Percentiles rank a stretch among this genome's conserved stretches.
Conservation (phyloP, 2,329 filamentous ascomycete genomes). For the Diplocarpon rosae region DNA sequence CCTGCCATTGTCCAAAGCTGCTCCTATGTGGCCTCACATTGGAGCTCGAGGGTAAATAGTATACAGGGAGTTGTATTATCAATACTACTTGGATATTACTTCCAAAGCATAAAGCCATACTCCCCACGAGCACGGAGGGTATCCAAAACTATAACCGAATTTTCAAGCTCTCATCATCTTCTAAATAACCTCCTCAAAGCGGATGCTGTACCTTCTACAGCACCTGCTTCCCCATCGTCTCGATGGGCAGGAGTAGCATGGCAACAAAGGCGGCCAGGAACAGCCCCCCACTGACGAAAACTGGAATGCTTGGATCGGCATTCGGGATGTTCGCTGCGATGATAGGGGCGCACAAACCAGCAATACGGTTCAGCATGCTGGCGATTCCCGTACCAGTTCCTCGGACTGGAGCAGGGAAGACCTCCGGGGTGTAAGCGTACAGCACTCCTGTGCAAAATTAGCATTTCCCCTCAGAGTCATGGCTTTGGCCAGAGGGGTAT, state of each 20-base stretch:
- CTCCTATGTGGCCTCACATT: too few relatives aligned
- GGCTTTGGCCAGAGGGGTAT: too few relatives aligned
- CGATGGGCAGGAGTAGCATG: constrained; percentile 50
- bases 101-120: not conserved
- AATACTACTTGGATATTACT: not conserved
- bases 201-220: constrained; percentile 28
- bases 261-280: constrained; percentile 49
- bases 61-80: too few relatives aligned
- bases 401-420: constrained; percentile 61
- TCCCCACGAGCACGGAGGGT: constrained; percentile 2
- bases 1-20: too few relatives aligned
- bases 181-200: not conserved
- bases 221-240: constrained; percentile 48
- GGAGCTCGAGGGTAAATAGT: too few relatives aligned
- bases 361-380: constrained; percentile 58
- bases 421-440: constrained; percentile 67
- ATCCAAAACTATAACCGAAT: not conserved
- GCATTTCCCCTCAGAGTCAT: not conserved
- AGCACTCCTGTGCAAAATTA: constrained; percentile 42
- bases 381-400: constrained; percentile 64
- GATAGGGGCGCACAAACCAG: constrained; percentile 57
- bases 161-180: not conserved
- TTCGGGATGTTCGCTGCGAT: constrained; percentile 42
- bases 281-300: constrained; percentile 45
- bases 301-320: constrained; percentile 40